Evolutionary conservation across 805 yeast genomes (phyloP), one percentile per base, ranked within the genome.

Genomic region (Kodamaea laetipori): DNA sequence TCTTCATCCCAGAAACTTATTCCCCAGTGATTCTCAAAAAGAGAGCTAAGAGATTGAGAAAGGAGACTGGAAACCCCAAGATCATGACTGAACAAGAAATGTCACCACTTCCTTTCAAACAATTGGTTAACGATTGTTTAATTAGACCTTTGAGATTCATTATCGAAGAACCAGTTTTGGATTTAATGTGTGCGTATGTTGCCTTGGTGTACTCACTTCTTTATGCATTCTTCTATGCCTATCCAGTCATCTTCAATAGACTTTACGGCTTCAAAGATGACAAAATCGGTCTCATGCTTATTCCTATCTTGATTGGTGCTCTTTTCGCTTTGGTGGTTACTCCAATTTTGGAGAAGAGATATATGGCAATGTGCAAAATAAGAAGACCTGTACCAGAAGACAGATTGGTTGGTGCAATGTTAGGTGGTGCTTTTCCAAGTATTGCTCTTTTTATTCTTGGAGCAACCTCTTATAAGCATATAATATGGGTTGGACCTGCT

Each of bases 81-180:
- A 87, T 90, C 52, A 88, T 89, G 88, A 87, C 97, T 16, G 95
- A 87, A 66, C 95, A 87, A 61, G 97, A 90, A 65, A 94, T 92
- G 23, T 81, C 79, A 59, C 88, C 88, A 38, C 62, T 89, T 61
- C 67, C 85, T 1, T 60, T 86, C 37, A 70, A 68, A 25, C 96
- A 90, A 61, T 71, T 90, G 62, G 53, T 88, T 46, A 75, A 78
- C 46, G 78, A 86, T 17, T 87, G 90, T 69, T 73, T 90, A 44
- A 66, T 80, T 53, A 78, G 97, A 55, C 98, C 98, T 2, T 67
- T 92, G 49, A 81, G 79, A 58, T 86, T 89, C 60, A 80, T 81
- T 12, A 63, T 78, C 15, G 80, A 90, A 19, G 97, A 90, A 63
- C 96, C 96, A 3, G 95, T 89, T 19, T 70, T 90, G 56, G 94